Evolutionary conservation across 345 rosid genomes (phyloP), one percentile per base, ranked within the genome.

Genomic region (Populus deltoides): DNA sequence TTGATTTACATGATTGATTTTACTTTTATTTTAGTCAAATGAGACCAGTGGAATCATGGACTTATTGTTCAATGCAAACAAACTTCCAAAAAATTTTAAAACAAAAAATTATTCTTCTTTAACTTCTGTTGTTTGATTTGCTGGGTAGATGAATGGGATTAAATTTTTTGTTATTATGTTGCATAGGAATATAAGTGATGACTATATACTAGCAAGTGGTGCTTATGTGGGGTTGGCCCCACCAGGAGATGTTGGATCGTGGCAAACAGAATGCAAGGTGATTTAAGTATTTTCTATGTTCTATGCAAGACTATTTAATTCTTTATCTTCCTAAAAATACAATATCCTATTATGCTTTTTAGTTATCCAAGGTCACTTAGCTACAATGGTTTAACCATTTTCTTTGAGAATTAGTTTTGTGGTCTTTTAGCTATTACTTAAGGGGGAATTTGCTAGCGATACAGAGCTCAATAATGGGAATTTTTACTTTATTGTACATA

Each of bases 191-290:
- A 16, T 82, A 65, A 80, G 87, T 36, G 78, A 87, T 15, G 88
- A 81, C 38, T 67, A 69, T 68, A 82, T 91, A 55, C 70, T 82
- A 59, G 96, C 87, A 68, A 12, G 24, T 73, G 90, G 96, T 70
- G 94, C 97, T 70, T 89, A 85, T 86, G 91, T 92, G 63, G 97
- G 97, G 25, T 81, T 92, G 86, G 96, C 98, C 61, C 85, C 84
- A 47, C 93, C 92, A 43, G 98, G 97, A 70, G 89, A 88, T 49
- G 87, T 85, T 77, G 94, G 97, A 82, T 92, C 96, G 47, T 94
- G 98, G 98, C 93, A 94, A 84, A 88, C 83, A 72, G 98, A 92
- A 81, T 87, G 95, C 92, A 93, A 92, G 93, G 97, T 90, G 68
- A 29, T 35, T 72, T 68, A 24, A 17, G 6, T 38, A 31, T 77